phyloP scores from a whole-genome alignment of 2,329 filamentous ascomycete genomes.

The Ophiostoma ips region DNA sequence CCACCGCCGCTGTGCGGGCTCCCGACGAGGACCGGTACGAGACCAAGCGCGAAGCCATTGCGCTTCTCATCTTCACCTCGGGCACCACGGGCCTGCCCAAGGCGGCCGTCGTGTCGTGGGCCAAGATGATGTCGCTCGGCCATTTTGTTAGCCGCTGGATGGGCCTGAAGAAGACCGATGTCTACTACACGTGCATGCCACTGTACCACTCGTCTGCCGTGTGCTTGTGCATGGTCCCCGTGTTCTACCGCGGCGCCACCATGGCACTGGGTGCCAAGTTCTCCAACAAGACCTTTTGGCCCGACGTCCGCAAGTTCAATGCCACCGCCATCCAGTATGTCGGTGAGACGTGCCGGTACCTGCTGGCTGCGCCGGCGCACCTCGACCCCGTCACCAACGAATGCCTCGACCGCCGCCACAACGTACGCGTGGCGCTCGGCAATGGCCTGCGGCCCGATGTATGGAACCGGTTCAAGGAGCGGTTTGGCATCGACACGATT shows the following conservation, averaged over 20 bases:
- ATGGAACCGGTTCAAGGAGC: slow-evolving; percentile 70
- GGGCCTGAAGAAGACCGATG: slow-evolving; percentile 44
- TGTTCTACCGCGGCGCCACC: slow-evolving; percentile 47
- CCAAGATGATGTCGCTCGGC: slow-evolving; percentile 42
- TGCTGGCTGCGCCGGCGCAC: slow-evolving; percentile 53
- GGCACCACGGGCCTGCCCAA: slow-evolving; percentile 80
- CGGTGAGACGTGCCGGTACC: slow-evolving; percentile 73
- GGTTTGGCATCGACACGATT: slow-evolving; percentile 61
- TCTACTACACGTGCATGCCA: slow-evolving; percentile 80
- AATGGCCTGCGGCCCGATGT: slow-evolving; percentile 78
- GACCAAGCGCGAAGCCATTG: slow-evolving; percentile 41
- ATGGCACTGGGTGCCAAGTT: slow-evolving; percentile 65
- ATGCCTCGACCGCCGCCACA: slow-evolving; percentile 57
- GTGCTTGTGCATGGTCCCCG: slow-evolving; percentile 51
- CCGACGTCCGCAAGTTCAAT: slow-evolving; percentile 53
- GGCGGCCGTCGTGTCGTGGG: slow-evolving; percentile 62
- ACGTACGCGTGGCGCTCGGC: slow-evolving; percentile 62
- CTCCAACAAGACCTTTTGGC: slow-evolving; percentile 64
- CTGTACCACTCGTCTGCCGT: slow-evolving; percentile 74
- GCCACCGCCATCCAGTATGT: slow-evolving; percentile 78
- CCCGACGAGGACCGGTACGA: slow-evolving; percentile 43
- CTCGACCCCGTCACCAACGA: slow-evolving; percentile 49
- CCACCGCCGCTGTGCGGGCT: slow-evolving; percentile 38
- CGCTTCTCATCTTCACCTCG: slow-evolving; percentile 69
- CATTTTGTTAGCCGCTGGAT: slow-evolving; percentile 42